Percentiles rank a stretch among this genome's conserved stretches.
These are phyloP conservation scores for Toxoplasma gondii DNA, from an alignment of 169 alveolate species.

Conservation along the genomic window DNA sequence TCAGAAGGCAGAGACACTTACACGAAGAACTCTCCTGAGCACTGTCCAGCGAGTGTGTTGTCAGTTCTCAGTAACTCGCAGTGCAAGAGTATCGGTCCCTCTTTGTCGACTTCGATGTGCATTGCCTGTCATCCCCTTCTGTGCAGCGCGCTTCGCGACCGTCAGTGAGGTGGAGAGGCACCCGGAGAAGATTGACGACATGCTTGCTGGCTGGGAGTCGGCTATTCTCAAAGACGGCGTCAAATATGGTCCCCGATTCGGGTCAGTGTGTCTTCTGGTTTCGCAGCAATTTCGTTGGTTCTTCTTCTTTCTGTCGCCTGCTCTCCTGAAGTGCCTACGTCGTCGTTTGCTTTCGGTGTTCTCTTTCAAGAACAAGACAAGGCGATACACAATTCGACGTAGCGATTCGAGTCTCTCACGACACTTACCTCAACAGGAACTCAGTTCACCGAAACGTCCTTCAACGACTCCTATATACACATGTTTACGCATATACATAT, in stretches of 20 bases:
- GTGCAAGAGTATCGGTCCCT: too few species aligned
- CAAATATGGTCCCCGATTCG: conserved; percentile 74
- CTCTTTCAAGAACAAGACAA: too few species aligned
- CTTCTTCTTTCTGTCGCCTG: background rate
- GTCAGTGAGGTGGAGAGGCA: conserved; percentile 70
- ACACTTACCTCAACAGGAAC: too few species aligned
- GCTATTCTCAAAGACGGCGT: conserved; percentile 74
- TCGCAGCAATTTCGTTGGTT: background rate
- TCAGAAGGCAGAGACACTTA: too few species aligned
- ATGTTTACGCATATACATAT: too few species aligned
- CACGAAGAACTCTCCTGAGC: too few species aligned
- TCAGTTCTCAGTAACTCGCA: too few species aligned
- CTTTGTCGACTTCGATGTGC: too few species aligned
- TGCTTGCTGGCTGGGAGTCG: conserved; percentile 70
- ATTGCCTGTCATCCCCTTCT: background rate
- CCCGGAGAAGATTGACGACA: conserved; percentile 65
- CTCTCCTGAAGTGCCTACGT: background rate
- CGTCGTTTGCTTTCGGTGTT: background rate
- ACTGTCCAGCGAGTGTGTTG: too few species aligned
- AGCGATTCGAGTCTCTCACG: too few species aligned
- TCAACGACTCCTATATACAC: background rate
- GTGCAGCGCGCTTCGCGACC: conserved; percentile 73
- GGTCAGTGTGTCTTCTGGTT: conserved; percentile 36
- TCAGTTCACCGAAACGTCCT: too few species aligned
- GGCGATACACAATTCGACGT: too few species aligned